Percentiles rank a stretch among this genome's conserved stretches.
Evolutionary conservation across 1,284 basidiomycete genomes (phyloP).

Genomic region (Cutaneotrichosporon dermatis): DNA sequence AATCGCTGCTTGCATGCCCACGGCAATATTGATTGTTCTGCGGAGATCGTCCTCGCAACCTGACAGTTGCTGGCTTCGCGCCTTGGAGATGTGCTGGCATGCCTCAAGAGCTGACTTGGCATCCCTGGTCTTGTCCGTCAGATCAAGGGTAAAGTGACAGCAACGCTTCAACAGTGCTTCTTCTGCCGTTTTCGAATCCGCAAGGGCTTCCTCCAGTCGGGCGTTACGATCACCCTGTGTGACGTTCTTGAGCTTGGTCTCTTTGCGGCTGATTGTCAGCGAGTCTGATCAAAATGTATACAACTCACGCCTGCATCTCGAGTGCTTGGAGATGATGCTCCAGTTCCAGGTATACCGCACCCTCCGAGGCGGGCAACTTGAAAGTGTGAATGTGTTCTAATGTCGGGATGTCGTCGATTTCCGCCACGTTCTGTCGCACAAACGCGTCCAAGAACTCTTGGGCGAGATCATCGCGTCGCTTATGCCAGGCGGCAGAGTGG

Average conservation of each 20-base stretch:
- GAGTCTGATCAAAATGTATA: too few relatives aligned
- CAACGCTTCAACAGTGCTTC: constrained; percentile 88
- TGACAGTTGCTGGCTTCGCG: constrained; percentile 71
- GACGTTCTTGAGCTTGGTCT: constrained; percentile 59
- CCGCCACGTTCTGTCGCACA: constrained; percentile 90
- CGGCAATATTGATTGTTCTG: constrained; percentile 61
- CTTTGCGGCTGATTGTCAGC: constrained; percentile 58
- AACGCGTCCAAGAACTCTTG: constrained; percentile 79
- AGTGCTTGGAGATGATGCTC: constrained; percentile 76
- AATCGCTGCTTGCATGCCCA: constrained; percentile 51
- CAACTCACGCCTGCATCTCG: constrained; percentile 45
- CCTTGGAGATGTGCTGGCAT: constrained; percentile 82
- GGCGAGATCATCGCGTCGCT: constrained; percentile 75
- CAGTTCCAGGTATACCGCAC: constrained; percentile 91
- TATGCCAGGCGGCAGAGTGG: constrained; percentile 87
- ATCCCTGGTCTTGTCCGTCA: constrained; percentile 57
- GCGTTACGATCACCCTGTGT: constrained; percentile 74
- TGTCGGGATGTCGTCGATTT: constrained; percentile 91
- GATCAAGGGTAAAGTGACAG: constrained; percentile 78
- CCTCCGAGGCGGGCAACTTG: constrained; percentile 81
- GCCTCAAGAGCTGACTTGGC: constrained; percentile 67
- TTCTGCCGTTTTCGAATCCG: constrained; percentile 83
- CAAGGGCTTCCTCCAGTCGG: constrained; percentile 76
- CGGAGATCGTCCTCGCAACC: constrained; percentile 73
- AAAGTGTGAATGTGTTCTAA: constrained; percentile 65